A percentile compares a stretch with the other conserved stretches of the same genome.
These are phyloP conservation scores for Plasmodiophora brassicae DNA, from an alignment of 208 protist species.

Conservation along the genomic window DNA sequence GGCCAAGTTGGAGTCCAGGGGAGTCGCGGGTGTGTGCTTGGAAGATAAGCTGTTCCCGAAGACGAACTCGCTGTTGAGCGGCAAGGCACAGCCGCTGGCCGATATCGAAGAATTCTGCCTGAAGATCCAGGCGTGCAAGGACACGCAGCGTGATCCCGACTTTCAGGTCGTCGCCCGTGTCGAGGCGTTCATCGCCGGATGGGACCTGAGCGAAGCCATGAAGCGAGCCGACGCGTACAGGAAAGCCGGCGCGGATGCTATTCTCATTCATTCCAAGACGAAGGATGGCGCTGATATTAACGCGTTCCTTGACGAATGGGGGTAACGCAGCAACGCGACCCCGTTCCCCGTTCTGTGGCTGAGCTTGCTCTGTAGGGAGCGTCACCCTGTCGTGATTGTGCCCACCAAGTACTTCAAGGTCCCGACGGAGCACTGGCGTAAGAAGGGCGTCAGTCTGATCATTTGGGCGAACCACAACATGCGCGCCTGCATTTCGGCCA, in stretches of 20 bases:
- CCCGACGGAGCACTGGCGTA: slow-evolving; percentile 59
- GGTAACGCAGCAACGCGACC: slow-evolving; percentile 48
- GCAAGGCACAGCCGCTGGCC: slow-evolving; percentile 64
- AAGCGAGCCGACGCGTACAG: slow-evolving; percentile 65
- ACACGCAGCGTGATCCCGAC: slow-evolving; percentile 60
- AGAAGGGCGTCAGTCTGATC: slow-evolving; percentile 62
- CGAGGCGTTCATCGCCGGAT: slow-evolving; percentile 75
- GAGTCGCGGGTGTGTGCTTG: slow-evolving; percentile 68
- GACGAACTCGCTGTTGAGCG: slow-evolving; percentile 67
- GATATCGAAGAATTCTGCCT: slow-evolving; percentile 67
- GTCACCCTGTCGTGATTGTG: slow-evolving; percentile 68
- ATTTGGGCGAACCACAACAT: slow-evolving; percentile 74
- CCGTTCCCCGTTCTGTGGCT: too few relatives aligned
- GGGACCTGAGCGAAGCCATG: slow-evolving; percentile 67
- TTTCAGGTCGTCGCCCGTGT: slow-evolving; percentile 69
- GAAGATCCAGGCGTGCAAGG: slow-evolving; percentile 71
- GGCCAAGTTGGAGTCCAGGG: slow-evolving; percentile 66
- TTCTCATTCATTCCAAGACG: slow-evolving; percentile 70
- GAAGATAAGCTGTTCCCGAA: slow-evolving; percentile 76
- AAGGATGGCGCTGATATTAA: slow-evolving; percentile 64
- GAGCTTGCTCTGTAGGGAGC: background rate
- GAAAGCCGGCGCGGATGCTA: slow-evolving; percentile 67
- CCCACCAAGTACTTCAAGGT: slow-evolving; percentile 70
- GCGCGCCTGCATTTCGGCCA: slow-evolving; percentile 58
- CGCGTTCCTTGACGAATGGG: slow-evolving; percentile 67